Conservation (phyloP, 306 rosid genomes). For the Oxytropis ochrocephala region DNA sequence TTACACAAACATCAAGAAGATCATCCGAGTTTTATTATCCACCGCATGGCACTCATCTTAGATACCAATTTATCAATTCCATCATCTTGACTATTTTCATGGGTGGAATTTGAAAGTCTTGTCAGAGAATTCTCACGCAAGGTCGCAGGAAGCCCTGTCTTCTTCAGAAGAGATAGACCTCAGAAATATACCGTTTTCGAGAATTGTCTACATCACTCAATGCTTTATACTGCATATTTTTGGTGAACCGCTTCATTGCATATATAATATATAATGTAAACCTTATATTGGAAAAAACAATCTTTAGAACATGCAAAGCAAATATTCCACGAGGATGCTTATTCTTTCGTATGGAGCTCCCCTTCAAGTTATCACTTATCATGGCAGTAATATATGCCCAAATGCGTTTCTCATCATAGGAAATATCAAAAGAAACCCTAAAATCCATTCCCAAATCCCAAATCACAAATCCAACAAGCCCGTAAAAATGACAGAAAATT, state of each 20-base stretch:
- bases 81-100: slow-evolving; percentile 30
- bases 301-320: no score
- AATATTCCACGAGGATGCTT: no score
- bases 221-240: slow-evolving; percentile 72
- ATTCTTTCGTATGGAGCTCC: no score
- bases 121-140: slow-evolving; percentile 47
- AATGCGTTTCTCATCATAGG: no score
- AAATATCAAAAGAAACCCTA: no score
- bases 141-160: slow-evolving; percentile 74
- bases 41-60: slow-evolving; percentile 37
- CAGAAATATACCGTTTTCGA: slow-evolving; percentile 75
- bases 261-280: no score
- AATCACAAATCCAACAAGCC: no score
- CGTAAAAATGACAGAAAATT: no score
- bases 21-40: slow-evolving; percentile 40
- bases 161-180: slow-evolving; percentile 79
- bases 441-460: no score
- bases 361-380: no score
- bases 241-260: slow-evolving; percentile 71
- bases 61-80: slow-evolving; percentile 29
- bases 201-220: slow-evolving; percentile 64
- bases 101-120: slow-evolving; percentile 48
- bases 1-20: slow-evolving; percentile 79
- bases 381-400: no score
- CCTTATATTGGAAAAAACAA: no score